These are phyloP conservation scores for Metschnikowia vanudenii DNA, from an alignment of 805 yeast species.

Conservation along the genomic window DNA sequence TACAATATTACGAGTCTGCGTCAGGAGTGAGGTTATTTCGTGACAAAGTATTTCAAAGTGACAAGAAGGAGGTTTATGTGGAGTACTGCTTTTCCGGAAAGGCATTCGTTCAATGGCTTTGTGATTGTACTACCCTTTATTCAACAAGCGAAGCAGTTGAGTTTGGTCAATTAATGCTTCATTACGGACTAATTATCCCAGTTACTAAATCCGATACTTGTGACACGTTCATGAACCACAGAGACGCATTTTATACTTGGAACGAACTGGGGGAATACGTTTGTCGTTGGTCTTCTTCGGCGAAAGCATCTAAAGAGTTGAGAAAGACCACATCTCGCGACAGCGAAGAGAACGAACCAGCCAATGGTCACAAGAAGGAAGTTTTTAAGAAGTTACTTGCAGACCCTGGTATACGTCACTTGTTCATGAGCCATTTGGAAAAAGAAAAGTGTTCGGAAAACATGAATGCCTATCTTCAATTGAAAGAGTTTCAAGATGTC, in stretches of 20 bases:
- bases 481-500: slow-evolving; percentile 51
- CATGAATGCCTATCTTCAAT: slow-evolving; percentile 64
- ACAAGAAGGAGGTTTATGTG: slow-evolving; percentile 20
- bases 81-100: slow-evolving; percentile 68
- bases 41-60: slow-evolving; percentile 34
- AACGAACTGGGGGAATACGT: slow-evolving; percentile 40
- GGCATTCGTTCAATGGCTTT: slow-evolving; percentile 79
- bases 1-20: slow-evolving; percentile 71
- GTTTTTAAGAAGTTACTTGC: slow-evolving; percentile 42
- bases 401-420: slow-evolving; percentile 74
- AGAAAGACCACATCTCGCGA: background rate
- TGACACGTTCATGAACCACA: slow-evolving; percentile 28
- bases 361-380: background rate
- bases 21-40: slow-evolving; percentile 63
- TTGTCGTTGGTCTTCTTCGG: slow-evolving; percentile 30
- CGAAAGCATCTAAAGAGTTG: slow-evolving; percentile 7
- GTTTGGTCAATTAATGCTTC: slow-evolving; percentile 50
- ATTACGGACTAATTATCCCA: slow-evolving; percentile 47
- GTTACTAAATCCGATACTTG: slow-evolving; percentile 33
- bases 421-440: slow-evolving; percentile 65
- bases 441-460: slow-evolving; percentile 72
- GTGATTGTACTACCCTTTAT: slow-evolving; percentile 82
- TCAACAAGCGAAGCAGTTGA: slow-evolving; percentile 51
- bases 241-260: slow-evolving; percentile 44
- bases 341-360: background rate